Evolutionary conservation across 352 stramenopile species (phyloP), one percentile per base, ranked within the genome.

Genomic region (Lagenidium sp.): DNA sequence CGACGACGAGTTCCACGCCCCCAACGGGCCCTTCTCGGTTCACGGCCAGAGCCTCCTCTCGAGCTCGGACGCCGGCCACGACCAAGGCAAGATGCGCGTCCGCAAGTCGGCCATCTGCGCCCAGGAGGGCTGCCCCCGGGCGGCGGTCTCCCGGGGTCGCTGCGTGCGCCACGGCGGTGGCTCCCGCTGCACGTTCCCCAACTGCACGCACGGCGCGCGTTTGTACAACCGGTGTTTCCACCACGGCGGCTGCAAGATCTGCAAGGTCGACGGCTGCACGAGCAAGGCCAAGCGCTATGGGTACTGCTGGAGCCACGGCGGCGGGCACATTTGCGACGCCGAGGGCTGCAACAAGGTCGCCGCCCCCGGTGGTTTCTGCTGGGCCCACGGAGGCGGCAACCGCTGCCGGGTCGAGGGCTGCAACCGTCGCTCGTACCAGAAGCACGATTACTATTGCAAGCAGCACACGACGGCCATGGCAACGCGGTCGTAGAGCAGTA

Each of bases 251-350:
- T 82, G 63, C 49, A 80, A 76, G 51, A 48, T 75, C 11, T 85
- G 72, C 58, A 82, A 76, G 48, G 58, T 81, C 28, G 51, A 57
- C 4, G 72, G 72, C 15, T 82, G 72, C 49, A 82, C 64, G 19
- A 79, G 66, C 40, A 78, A 79, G 50, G 72, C 72, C 36, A 85
- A 85, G 57, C 68, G 66, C n/a, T 80, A 78, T 40, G 66, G 68
- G 40, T 77, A 78, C 54, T 82, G 72, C 67, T 85, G 72, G 72
- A 77, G 66, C 4, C 72, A 85, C 26, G 72, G 72, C 45, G 71
- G 72, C 23, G 46, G 75, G 28, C 65, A 74, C 52, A 78, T 78
- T 28, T 90, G 78, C 50, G 68, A 78, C 21, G 46, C 53, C 0
- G 35, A 47, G 0, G 65, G 53, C 0, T 90, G 78, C 50, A 57